These are phyloP conservation scores for Arachnopeziza araneosa DNA, from an alignment of 2,329 filamentous ascomycete genomes.

Conservation along the genomic window DNA sequence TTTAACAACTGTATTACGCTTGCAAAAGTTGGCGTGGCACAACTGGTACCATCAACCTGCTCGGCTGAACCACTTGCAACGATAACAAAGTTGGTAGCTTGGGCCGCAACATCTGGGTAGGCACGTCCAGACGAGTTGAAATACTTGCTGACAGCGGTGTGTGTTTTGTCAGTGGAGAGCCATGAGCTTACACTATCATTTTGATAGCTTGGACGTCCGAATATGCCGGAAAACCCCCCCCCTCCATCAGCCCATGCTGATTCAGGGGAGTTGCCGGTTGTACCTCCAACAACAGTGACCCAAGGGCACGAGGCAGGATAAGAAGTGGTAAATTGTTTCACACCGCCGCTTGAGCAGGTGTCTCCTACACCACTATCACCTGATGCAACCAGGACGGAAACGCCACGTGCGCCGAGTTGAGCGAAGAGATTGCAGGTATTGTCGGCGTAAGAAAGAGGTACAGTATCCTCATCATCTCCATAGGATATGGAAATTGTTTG, in stretches of 20 bases:
- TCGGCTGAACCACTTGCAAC: conserved; percentile 31
- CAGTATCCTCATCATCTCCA: conserved; percentile 46
- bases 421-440: conserved; percentile 46
- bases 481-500: conserved; percentile 54
- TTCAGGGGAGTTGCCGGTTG: conserved; percentile 24
- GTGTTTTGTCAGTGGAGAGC: conserved; percentile 41
- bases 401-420: conserved; percentile 45
- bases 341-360: conserved; percentile 25
- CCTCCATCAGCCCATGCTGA: conserved; percentile 29
- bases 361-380: conserved; percentile 43
- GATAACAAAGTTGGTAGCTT: conserved; percentile 51
- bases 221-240: conserved; percentile 39
- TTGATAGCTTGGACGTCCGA: conserved; percentile 38
- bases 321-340: conserved; percentile 42
- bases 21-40: conserved; percentile 51
- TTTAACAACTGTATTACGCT: conserved; percentile 57
- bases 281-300: conserved; percentile 41
- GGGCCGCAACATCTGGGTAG: conserved; percentile 46
- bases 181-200: conserved; percentile 35
- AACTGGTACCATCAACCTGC: conserved; percentile 45
- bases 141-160: conserved; percentile 38
- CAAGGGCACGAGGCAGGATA: conserved; percentile 48
- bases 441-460: conserved; percentile 49
- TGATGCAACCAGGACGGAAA: conserved; percentile 44
- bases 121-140: conserved; percentile 44